Base-by-base conservation (phyloP, 2,329 filamentous ascomycete species). In the Exophiala sp. region DNA sequence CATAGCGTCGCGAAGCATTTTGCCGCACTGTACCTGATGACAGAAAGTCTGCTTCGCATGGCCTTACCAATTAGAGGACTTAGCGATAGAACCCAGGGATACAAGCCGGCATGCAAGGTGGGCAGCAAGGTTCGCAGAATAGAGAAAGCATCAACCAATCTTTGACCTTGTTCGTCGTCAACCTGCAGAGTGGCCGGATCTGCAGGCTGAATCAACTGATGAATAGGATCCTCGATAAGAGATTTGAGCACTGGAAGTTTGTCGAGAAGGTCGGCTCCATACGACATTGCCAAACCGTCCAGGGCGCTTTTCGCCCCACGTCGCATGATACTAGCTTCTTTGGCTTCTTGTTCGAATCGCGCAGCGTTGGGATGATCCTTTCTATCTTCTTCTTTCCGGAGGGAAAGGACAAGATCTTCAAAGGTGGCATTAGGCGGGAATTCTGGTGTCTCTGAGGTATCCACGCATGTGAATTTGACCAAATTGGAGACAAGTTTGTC, bases 1-100 rank as follows among this genome's bases (percentile, higher is more conserved):
- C 95, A 99, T 41, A 97, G 87, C 1, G 94, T 99, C 7, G 94
- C 95, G 69, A 99, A 84, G 68, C 94, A 97, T 70, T 99, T 99
- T 0, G 94, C 94, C 20, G 94, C 94, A 72, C 92, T 94, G 71
- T 99, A 99, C 36, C 94, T 84, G 68, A 99, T 89, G 2, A 99
- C 90, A 2, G 94, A 95, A 11, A 97, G 79, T 63, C 87, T 84
- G 16, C 89, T 95, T 63, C 92, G 89, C 40, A 99, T 78, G 3
- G 90, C 92, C 70, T 87, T 92, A 63, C 91, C 89, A 49, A 99
- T 84, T 35, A 92, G 78, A 6, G 92, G 91, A 69, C 96, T 82
- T 64, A 96, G 81, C 47, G 86, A 79, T 70, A 95, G 84, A 40
- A 97, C 81, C 72, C 95, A 96, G 1, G 82, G 75, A 68, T 94